Base-by-base conservation (phyloP, 2,329 filamentous ascomycete genomes). In the Chrysoporthe puriensis region DNA sequence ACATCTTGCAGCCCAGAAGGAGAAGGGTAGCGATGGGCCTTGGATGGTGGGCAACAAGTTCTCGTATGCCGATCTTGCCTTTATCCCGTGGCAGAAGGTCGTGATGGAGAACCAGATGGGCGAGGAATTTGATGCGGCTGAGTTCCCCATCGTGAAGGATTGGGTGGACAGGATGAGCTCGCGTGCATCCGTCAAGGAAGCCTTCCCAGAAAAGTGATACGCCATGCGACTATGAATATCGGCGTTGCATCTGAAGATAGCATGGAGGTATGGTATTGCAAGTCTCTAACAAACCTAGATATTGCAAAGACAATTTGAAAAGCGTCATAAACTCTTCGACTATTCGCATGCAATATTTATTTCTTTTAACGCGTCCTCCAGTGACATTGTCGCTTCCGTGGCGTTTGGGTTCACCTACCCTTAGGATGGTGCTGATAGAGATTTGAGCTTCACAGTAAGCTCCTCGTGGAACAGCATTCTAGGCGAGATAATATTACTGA, bases 21-120 rank as follows among this genome's bases (percentile, higher is more conserved):
- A 58, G 26, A 57, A 43, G 9, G 43, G 48, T 9, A 50, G 26
- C 8, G 43, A 48, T 7, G 63, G 63, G 18, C 63, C 60, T 11
- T 68, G 66, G 66, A 18, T 68, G 5, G 66, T 68, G 26, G 66
- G 63, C n/a, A 62, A 58, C 36, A 68, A 59, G 63, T 26, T 36
- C 32, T 66, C 66, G n/a, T 68, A 58, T 32, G 66, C 57, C 8
- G 66, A 68, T 42, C 26, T 68, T 34, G 58, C 63, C 26, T 66
- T 65, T 34, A 32, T 62, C 9, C 59, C 58, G 4, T 68, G 66
- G 66, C 66, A 67, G 57, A 61, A 36, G 13, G 21, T 13, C 13
- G 2, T 40, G 21, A 26, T 8, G 36, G 3, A 0, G 1, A 21
- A 9, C 2, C 1, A 2, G 14, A 6, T 54, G 0, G 36, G 36